These are phyloP conservation scores for Inonotus hispidus DNA, from an alignment of 1,284 basidiomycete genomes.

Conservation along the genomic window DNA sequence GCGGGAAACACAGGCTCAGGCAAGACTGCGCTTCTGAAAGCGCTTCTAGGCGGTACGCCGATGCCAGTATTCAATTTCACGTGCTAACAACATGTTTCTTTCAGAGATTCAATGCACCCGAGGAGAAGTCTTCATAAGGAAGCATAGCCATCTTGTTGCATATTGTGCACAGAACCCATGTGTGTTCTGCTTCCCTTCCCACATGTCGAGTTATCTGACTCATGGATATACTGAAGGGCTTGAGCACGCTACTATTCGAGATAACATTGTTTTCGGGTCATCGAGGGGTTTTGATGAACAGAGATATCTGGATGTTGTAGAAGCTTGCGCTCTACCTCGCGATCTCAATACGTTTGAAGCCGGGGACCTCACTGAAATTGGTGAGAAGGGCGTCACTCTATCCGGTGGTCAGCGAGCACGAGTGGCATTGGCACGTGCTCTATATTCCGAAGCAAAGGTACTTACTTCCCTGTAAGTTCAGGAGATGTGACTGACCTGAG, in stretches of 20 bases:
- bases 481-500: not conserved
- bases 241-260: conserved; percentile 56
- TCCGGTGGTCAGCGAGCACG: conserved; percentile 67
- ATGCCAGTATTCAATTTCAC: conserved; percentile 12
- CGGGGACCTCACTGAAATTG: conserved; percentile 59
- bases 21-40: conserved; percentile 68
- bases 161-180: too few species aligned
- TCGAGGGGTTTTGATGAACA: conserved; percentile 61
- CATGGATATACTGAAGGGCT: too few species aligned
- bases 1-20: conserved; percentile 76
- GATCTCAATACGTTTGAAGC: conserved; percentile 74
- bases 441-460: conserved; percentile 61
- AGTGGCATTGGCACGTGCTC: conserved; percentile 61
- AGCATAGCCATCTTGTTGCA: too few species aligned
- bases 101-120: too few species aligned
- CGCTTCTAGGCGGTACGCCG: not conserved
- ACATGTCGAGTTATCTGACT: conserved; percentile 63
- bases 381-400: conserved; percentile 50
- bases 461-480: conserved; percentile 12
- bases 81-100: too few species aligned
- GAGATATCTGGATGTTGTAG: conserved; percentile 59
- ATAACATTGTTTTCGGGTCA: conserved; percentile 70
- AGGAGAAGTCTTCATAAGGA: too few species aligned
- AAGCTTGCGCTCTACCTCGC: conserved; percentile 65
- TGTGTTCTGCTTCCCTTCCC: too few species aligned